Evolutionary conservation across 2,329 filamentous ascomycete species (phyloP), one percentile per base, ranked within the genome.

Genomic region (Aspergillus ustus): DNA sequence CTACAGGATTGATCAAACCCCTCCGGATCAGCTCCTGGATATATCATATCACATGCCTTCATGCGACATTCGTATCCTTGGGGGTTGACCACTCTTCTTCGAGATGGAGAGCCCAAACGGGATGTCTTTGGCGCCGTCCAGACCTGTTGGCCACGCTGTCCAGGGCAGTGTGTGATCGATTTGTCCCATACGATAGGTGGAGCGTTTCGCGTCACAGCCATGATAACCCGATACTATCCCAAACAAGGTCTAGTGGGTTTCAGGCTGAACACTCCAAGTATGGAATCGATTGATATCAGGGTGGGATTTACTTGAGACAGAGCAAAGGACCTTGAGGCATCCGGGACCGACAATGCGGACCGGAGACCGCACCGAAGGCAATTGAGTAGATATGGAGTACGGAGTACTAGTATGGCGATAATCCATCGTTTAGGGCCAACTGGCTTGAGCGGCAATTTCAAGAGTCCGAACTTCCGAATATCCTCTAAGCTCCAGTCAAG

Each of bases 151-250:
- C 11, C 11, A 13, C 11, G 9, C 34, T 40, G 34, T 17, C 34
- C 13, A 40, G 34, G 34, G 34, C 34, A 40, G n/a, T 56, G 43
- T 60, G 59, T 49, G 46, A 37, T 40, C 50, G n/a, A 61, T 34
- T 28, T 52, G 52, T 40, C 40, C 37, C 28, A 48, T 53, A 44
- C 59, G 53, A 57, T 59, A 31, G 44, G 62, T 67, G 63, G 65
- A 64, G 45, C 59, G 37, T 55, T 46, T 62, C 54, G 57, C 55
- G 54, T 61, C 54, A 52, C 37, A 52, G 45, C 22, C 55, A 51
- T 9, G 34, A 48, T 60, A 43, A 22, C 52, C 56, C 45, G 25
- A 31, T 50, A 53, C 17, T 52, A 37, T 44, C 37, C 11, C 22
- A 45, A 22, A 20, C 17, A 43, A 44, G 22, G 54, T 45, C 46